phyloP scores from a whole-genome alignment of 495 filamentous ascomycete genomes.

The Saxophila tyrrhenica region DNA sequence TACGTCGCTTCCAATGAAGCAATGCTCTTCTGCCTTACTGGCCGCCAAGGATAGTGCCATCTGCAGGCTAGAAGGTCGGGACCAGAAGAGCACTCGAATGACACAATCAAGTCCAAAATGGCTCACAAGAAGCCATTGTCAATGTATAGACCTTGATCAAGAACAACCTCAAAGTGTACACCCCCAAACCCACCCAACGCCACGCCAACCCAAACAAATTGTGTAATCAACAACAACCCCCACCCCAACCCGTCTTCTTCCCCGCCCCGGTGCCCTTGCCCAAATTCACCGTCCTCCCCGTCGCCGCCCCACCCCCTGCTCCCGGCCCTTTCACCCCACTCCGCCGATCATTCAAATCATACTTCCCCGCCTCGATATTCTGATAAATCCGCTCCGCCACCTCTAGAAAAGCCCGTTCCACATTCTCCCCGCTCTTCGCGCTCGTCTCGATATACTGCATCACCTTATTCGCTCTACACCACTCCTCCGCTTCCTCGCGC shows the following conservation, averaged over 20 bases:
- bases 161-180: too few species aligned
- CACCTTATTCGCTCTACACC: constrained; percentile 72
- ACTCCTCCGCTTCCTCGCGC: constrained; percentile 67
- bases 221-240: constrained; percentile 39
- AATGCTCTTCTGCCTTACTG: too few species aligned
- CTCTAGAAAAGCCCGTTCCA: constrained; percentile 84
- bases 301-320: constrained; percentile 34
- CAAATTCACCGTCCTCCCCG: constrained; percentile 44
- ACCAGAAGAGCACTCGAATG: too few species aligned
- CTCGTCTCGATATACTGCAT: constrained; percentile 90
- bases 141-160: too few species aligned
- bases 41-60: too few species aligned
- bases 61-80: too few species aligned
- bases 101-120: too few species aligned
- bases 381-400: constrained; percentile 89
- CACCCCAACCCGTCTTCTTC: constrained; percentile 34
- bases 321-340: constrained; percentile 80
- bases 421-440: constrained; percentile 85
- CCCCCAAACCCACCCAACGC: too few species aligned
- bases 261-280: constrained; percentile 34
- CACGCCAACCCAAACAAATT: background rate
- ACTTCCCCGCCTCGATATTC: constrained; percentile 86
- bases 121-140: too few species aligned
- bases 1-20: too few species aligned
- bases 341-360: constrained; percentile 87